Evolutionary conservation across 345 rosid genomes (phyloP), one percentile per base, ranked within the genome.

Genomic region (Microcos paniculata): DNA sequence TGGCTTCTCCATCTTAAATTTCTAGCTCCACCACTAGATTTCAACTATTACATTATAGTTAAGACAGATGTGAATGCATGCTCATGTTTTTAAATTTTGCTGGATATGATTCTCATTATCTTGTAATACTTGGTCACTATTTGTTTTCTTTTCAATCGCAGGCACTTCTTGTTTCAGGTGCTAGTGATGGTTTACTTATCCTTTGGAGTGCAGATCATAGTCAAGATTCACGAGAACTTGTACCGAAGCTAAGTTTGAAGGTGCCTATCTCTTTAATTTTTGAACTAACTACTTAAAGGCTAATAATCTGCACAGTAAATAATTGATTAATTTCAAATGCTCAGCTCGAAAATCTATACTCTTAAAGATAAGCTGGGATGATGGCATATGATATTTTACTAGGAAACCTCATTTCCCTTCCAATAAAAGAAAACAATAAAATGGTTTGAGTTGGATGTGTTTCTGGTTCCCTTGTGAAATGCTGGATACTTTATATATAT

Each of bases 101-200:
- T 38, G 49, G 35, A 16, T 72, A 55, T 38, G 65, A 56, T 9
- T 55, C 24, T 35, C 26, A 24, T 46, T 58, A 21, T 30, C 48
- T 4, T 58, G 43, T 72, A 58, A 62, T 49, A 33, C 19, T 80
- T 30, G 71, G 71, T 43, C 48, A 70, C 14, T 58, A 18, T 64
- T 74, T 43, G 51, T 40, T 65, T 68, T 40, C 43, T 43, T 72
- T 65, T 71, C 69, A 70, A 62, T 80, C 87, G 85, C 80, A 95
- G 99, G 96, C 94, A 40, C 96, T 93, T 81, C 98, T 96, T 84
- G 97, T 92, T 83, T 96, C 99, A 18, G 98, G 98, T 79, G 99
- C 92, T 38, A 88, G 91, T 86, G 99, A 96, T 83, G 99, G 99
- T 55, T 87, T 91, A 72, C 98, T 96, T 80, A 84, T 93, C 57